These are phyloP conservation scores for Pseudonectria buxi DNA, from an alignment of 2,329 filamentous ascomycete genomes.

Conservation along the genomic window DNA sequence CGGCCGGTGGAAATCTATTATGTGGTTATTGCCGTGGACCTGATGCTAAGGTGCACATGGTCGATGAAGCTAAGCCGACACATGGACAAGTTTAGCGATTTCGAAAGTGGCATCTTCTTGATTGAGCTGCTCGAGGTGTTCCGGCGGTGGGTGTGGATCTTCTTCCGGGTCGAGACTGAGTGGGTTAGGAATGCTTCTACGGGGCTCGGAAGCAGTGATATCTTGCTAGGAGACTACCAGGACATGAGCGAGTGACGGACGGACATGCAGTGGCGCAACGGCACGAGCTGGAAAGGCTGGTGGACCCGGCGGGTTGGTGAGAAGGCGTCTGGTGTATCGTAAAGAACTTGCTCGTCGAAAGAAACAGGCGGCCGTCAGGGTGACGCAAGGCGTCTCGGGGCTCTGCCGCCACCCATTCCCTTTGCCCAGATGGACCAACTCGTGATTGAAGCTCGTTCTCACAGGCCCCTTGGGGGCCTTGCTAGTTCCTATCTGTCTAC, in stretches of 20 bases:
- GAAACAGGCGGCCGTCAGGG: slow-evolving; percentile 2
- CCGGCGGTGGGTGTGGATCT: slow-evolving; percentile 93
- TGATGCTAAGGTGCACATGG: slow-evolving; percentile 85
- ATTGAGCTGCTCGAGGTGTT: slow-evolving; percentile 83
- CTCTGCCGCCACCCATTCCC: too few relatives aligned
- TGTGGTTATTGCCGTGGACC: slow-evolving; percentile 67
- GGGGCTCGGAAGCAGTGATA: slow-evolving; percentile 58
- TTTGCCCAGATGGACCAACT: too few relatives aligned
- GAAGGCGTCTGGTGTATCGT: slow-evolving; percentile 12
- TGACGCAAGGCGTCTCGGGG: too few relatives aligned
- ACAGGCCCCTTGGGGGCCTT: too few relatives aligned
- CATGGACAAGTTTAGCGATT: slow-evolving; percentile 75
- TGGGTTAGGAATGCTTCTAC: slow-evolving; percentile 58
- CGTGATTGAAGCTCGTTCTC: too few relatives aligned
- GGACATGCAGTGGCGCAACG: slow-evolving; percentile 2
- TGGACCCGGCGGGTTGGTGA: too few relatives aligned
- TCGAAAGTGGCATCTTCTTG: slow-evolving; percentile 82
- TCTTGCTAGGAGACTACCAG: slow-evolving; percentile 66
- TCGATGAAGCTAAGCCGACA: slow-evolving; percentile 77
- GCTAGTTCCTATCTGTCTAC: too few relatives aligned
- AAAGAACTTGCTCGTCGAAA: slow-evolving; percentile 14
- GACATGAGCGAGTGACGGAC: slow-evolving; percentile 43
- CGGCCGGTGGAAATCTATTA: slow-evolving; percentile 73
- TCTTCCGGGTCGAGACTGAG: slow-evolving; percentile 91
- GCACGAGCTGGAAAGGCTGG: slow-evolving; percentile 6